These are phyloP conservation scores for Paratinospora sagittata DNA, from an alignment of 164 flowering plant species.

Conservation along the genomic window DNA sequence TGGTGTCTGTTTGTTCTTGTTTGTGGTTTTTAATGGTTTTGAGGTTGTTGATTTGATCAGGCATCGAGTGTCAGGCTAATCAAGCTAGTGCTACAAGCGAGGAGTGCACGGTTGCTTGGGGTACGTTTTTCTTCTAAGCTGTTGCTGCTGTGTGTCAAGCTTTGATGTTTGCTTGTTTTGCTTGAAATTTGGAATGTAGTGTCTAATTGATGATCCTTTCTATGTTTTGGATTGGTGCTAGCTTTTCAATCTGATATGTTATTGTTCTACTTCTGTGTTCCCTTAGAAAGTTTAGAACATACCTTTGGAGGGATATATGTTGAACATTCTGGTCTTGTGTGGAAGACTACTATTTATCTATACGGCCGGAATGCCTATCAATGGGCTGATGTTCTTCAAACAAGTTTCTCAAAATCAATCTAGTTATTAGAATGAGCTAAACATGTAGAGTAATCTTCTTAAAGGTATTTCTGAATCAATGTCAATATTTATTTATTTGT, in stretches of 20 bases:
- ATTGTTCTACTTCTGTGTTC: neutral
- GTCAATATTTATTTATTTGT: too few species aligned
- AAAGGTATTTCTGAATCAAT: too few species aligned
- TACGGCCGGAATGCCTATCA: too few species aligned
- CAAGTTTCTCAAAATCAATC: too few species aligned
- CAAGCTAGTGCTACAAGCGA: conserved; percentile 86
- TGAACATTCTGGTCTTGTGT: neutral
- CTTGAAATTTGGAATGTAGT: neutral
- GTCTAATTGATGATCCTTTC: neutral
- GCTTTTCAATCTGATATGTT: too few species aligned
- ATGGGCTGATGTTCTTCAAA: too few species aligned
- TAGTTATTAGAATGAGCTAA: too few species aligned
- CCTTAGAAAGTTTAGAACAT: neutral
- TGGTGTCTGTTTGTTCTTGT: neutral
- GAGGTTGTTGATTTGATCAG: conserved; percentile 24
- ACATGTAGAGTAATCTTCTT: too few species aligned
- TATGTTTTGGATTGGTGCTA: neutral
- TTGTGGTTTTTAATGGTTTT: neutral
- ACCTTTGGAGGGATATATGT: neutral
- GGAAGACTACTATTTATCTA: neutral
- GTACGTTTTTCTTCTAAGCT: conserved; percentile 22
- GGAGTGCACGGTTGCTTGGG: conserved; percentile 88
- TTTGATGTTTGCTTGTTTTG: neutral
- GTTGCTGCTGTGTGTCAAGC: neutral
- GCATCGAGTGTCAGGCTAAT: conserved; percentile 83